These are phyloP conservation scores for Linum trigynum DNA, from an alignment of 345 rosid genomes.

Conservation along the genomic window DNA sequence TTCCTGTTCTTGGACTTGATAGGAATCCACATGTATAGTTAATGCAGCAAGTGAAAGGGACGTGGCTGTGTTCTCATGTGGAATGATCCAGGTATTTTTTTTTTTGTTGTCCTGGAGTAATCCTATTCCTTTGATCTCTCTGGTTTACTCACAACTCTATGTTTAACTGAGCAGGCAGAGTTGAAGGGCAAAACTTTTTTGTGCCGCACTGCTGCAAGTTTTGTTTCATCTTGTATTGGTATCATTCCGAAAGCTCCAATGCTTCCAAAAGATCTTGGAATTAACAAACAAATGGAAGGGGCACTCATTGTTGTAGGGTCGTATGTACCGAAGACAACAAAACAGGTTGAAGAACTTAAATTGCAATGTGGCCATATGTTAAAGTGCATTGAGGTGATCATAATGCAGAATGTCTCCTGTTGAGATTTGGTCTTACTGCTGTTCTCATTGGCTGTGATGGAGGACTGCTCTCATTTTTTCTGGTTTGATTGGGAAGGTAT, in stretches of 20 bases:
- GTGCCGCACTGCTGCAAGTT: slow-evolving; percentile 95
- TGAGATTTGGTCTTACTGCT: slow-evolving; percentile 4
- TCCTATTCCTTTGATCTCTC: slow-evolving; percentile 1
- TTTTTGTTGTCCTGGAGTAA: slow-evolving; percentile 4
- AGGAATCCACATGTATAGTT: slow-evolving; percentile 85
- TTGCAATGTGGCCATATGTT: slow-evolving; percentile 47
- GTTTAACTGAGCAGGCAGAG: slow-evolving; percentile 62
- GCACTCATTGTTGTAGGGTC: slow-evolving; percentile 91
- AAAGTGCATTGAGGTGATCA: slow-evolving; percentile 66
- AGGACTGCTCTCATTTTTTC: slow-evolving; percentile 2
- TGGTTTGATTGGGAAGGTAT: slow-evolving; percentile 38
- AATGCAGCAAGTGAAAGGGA: slow-evolving; percentile 95
- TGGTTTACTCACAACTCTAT: slow-evolving; percentile 12
- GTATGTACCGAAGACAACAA: slow-evolving; percentile 93
- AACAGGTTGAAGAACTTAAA: slow-evolving; percentile 88
- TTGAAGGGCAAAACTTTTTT: slow-evolving; percentile 74
- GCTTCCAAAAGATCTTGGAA: slow-evolving; percentile 67
- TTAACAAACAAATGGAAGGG: slow-evolving; percentile 50
- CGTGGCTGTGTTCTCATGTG: slow-evolving; percentile 87
- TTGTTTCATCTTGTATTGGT: slow-evolving; percentile 88
- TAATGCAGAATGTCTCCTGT: slow-evolving; percentile 6
- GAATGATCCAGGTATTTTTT: slow-evolving; percentile 77
- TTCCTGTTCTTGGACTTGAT: slow-evolving; percentile 22
- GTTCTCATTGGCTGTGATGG: neutral
- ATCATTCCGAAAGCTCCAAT: slow-evolving; percentile 69